Conservation (phyloP, 495 filamentous ascomycete species). For the Cercophora sp. region DNA sequence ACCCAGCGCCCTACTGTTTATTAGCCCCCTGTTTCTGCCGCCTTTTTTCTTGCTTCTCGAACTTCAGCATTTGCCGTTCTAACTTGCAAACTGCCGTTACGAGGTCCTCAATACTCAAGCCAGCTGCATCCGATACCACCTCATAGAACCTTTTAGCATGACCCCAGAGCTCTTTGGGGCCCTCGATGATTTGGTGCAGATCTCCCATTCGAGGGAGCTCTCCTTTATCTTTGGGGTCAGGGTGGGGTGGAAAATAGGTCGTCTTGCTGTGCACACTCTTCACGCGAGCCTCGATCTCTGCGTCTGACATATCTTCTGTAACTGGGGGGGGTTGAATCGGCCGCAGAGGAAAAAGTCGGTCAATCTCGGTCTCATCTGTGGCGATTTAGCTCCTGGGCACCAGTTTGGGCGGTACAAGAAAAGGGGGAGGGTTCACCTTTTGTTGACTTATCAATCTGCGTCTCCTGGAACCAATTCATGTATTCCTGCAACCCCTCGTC, state of each 20-base stretch:
- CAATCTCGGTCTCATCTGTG: conserved; percentile 34
- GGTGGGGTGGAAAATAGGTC: conserved; percentile 12
- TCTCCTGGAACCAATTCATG: conserved; percentile 83
- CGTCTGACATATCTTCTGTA: conserved; percentile 25
- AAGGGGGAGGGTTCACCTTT: conserved; percentile 31
- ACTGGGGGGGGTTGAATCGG: conserved; percentile 14
- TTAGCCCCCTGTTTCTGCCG: background rate
- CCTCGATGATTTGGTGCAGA: conserved; percentile 13
- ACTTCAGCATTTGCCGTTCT: conserved; percentile 17
- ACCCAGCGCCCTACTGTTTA: background rate
- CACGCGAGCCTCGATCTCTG: conserved; percentile 26
- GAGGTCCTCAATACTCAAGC: conserved; percentile 20
- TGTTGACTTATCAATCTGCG: conserved; percentile 52
- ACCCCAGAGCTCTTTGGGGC: conserved; percentile 19
- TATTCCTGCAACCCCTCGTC: conserved; percentile 71
- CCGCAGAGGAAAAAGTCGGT: conserved; percentile 44
- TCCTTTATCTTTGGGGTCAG: background rate
- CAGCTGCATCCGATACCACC: conserved; percentile 20
- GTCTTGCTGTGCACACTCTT: conserved; percentile 17
- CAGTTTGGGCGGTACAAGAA: too few species aligned
- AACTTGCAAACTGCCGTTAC: conserved; percentile 22
- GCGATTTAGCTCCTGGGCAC: background rate
- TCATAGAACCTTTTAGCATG: conserved; percentile 24
- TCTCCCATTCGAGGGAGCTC: conserved; percentile 18
- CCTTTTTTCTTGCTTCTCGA: conserved; percentile 19